A percentile compares a stretch with the other conserved stretches of the same genome.
These are phyloP conservation scores for Erythrophleum ivorense DNA, from an alignment of 331 rosid species.

Conservation along the genomic window DNA sequence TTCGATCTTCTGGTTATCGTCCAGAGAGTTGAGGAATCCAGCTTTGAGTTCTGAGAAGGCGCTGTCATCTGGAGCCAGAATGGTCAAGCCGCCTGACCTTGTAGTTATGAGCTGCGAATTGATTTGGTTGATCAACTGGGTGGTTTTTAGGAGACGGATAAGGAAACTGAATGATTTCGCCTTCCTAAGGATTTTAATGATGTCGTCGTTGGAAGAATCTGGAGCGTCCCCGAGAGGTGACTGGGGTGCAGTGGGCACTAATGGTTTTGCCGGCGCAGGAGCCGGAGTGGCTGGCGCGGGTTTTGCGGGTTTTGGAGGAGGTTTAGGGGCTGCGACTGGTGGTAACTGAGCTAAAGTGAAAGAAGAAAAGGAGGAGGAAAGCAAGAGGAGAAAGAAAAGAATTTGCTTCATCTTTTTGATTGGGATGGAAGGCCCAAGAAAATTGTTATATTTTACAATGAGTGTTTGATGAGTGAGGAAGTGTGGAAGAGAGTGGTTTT, in stretches of 20 bases:
- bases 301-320: constrained; percentile 41
- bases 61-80: constrained; percentile 48
- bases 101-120: constrained; percentile 49
- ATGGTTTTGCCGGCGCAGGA: constrained; percentile 47
- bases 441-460: not conserved
- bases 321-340: constrained; percentile 47
- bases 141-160: constrained; percentile 51
- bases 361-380: constrained; percentile 18
- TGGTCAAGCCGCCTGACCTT: constrained; percentile 13
- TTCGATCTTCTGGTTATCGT: constrained; percentile 44
- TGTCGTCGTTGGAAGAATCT: constrained; percentile 40
- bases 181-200: constrained; percentile 51
- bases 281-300: constrained; percentile 36
- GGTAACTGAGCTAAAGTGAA: constrained; percentile 39
- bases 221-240: constrained; percentile 21
- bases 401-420: constrained; percentile 31
- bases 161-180: constrained; percentile 49
- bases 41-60: constrained; percentile 50
- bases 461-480: constrained; percentile 35
- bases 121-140: constrained; percentile 52
- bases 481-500: constrained; percentile 27
- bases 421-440: not conserved
- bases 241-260: constrained; percentile 44
- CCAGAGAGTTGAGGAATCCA: constrained; percentile 51
- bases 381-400: constrained; percentile 36